Evolutionary conservation across 495 filamentous ascomycete genomes (phyloP), one percentile per base, ranked within the genome.

Genomic region (Penicillium lividum): DNA sequence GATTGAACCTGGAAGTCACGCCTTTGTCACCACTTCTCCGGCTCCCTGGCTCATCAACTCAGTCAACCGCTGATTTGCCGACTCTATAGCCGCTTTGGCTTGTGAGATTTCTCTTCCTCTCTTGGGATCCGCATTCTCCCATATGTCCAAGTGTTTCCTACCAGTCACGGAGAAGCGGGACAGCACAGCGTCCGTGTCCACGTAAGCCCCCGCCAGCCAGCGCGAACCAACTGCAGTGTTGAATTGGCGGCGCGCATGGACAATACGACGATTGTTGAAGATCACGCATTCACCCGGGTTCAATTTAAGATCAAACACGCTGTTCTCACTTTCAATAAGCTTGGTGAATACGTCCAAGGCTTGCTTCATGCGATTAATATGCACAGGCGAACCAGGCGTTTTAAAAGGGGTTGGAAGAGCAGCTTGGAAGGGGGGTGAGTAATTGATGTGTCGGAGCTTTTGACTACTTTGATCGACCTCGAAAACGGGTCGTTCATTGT

Each of bases 171-270:
- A 67, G 52, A 84, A 74, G 56, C 73, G 75, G 18, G 82, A 86
- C 50, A 69, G 54, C 45, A 86, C 84, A 2, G 82, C 83, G 74
- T 96, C 89, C 4, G 81, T 73, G 50, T 91, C 85, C 9, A 97
- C 76, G 75, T 97, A 97, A 0, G 90, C 78, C 4, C 93, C 93
- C 67, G 89, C 91, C 22, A 97, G 70, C 91, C 91, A 96, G 48
- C 92, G 75, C 50, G 84, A 80, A 1, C 80, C 79, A 1, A 54
- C 42, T 1, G 54, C 54, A 7, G 82, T 74, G 60, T 89, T 80
- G 73, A 97, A 98, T 40, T 83, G 78, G 8, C 75, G 77, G 27
- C 93, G 78, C 0, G 89, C 93, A 75, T 98, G 93, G 36, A 93
- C 67, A 5, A 93, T 75, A 7, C 91, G 80, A 25, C 84, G 72